Percentiles rank a stretch among this genome's conserved stretches.
These are phyloP conservation scores for Kwoniella bestiolae DNA, from an alignment of 768 basidiomycete genomes.

Conservation along the genomic window DNA sequence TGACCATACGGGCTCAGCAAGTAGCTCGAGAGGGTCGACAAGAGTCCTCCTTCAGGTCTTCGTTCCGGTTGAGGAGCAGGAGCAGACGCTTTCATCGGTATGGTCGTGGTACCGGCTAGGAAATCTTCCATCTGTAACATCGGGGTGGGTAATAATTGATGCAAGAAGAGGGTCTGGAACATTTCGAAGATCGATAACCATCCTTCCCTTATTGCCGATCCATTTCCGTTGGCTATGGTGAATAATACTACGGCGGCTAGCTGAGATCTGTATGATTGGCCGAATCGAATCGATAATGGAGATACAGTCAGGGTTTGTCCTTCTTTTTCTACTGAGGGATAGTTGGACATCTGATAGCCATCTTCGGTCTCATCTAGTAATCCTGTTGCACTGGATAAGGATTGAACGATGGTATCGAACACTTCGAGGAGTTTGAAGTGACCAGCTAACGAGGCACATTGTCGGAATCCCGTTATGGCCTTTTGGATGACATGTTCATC, in stretches of 20 bases:
- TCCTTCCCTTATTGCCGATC: conserved; percentile 87
- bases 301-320: conserved; percentile 88
- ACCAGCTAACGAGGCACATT: conserved; percentile 90
- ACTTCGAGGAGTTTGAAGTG: conserved; percentile 89
- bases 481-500: conserved; percentile 96
- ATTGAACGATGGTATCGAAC: conserved; percentile 93
- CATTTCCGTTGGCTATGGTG: conserved; percentile 96
- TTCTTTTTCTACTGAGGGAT: conserved; percentile 87
- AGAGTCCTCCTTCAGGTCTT: conserved; percentile 76
- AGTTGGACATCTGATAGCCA: conserved; percentile 65
- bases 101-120: conserved; percentile 88
- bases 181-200: conserved; percentile 99
- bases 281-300: conserved; percentile 87
- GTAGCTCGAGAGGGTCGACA: conserved; percentile 93
- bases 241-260: conserved; percentile 95
- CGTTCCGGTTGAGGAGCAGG: conserved; percentile 64
- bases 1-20: conserved; percentile 89
- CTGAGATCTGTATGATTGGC: conserved; percentile 92
- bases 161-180: conserved; percentile 93
- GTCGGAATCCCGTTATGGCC: conserved; percentile 92
- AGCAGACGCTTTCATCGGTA: conserved; percentile 79
- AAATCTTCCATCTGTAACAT: conserved; percentile 99
- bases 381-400: conserved; percentile 88
- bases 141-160: conserved; percentile 83
- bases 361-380: conserved; percentile 73